A percentile compares a stretch with the other conserved stretches of the same genome.
These are phyloP conservation scores for Monoraphidium neglectum DNA, from an alignment of 139 green algal species.

Conservation along the genomic window DNA sequence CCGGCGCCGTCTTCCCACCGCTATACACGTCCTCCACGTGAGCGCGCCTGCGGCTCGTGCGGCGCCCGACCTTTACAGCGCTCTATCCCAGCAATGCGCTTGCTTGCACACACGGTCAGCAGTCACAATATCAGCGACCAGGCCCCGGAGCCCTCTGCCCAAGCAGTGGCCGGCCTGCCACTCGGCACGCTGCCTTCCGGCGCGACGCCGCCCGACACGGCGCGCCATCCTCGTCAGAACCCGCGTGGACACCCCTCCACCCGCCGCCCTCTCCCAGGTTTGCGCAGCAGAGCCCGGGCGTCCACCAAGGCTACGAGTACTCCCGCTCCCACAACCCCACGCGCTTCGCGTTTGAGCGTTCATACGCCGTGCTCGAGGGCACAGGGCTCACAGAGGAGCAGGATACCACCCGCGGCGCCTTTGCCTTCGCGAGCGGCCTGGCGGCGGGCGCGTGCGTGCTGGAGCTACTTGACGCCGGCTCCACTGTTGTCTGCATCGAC, in stretches of 20 bases:
- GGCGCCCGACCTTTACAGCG: neutral
- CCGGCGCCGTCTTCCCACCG: neutral
- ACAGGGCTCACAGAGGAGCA: neutral
- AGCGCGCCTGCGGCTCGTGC: too few species aligned
- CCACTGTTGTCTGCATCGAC: neutral
- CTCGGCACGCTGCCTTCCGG: too few species aligned
- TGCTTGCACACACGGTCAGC: too few species aligned
- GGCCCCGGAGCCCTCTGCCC: too few species aligned
- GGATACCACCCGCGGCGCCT: neutral
- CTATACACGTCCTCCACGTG: too few species aligned
- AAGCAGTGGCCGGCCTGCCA: too few species aligned
- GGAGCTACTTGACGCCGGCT: neutral
- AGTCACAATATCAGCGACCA: neutral
- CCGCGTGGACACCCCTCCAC: too few species aligned
- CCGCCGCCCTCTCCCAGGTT: neutral
- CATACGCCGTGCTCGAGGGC: neutral
- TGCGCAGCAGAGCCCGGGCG: neutral
- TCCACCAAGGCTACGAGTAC: conserved; percentile 1
- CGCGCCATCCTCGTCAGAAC: too few species aligned
- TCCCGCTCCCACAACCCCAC: conserved; percentile 1
- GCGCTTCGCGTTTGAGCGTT: neutral
- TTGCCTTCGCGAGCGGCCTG: conserved; percentile 1
- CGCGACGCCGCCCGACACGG: too few species aligned
- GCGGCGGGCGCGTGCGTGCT: neutral
- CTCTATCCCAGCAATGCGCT: too few species aligned